Conservation (phyloP, 208 protist species). For the Leishmania mexicana region DNA sequence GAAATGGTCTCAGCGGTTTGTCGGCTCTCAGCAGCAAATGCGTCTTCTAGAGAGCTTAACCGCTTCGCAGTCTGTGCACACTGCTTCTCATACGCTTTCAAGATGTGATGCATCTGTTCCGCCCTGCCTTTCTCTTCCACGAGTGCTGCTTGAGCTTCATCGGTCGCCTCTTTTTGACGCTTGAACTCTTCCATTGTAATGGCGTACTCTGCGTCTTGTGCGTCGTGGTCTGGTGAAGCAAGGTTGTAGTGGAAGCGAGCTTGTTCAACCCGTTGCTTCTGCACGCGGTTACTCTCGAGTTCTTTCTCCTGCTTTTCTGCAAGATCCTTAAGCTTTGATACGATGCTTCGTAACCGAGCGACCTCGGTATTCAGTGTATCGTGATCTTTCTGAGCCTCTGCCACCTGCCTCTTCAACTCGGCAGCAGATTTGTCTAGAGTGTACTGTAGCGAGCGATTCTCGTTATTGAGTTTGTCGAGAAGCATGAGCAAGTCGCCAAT, state of each 20-base stretch:
- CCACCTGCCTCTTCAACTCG: conserved; percentile 49
- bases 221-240: background rate
- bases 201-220: conserved; percentile 16
- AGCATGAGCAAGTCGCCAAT: conserved; percentile 61
- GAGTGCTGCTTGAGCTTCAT: conserved; percentile 26
- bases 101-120: conserved; percentile 16
- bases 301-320: conserved; percentile 44
- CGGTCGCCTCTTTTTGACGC: conserved; percentile 1
- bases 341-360: conserved; percentile 41
- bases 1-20: background rate
- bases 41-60: conserved; percentile 21
- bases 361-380: conserved; percentile 40
- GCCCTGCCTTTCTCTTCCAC: conserved; percentile 25
- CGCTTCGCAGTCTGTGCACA: conserved; percentile 8
- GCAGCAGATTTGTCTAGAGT: conserved; percentile 46
- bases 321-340: conserved; percentile 51
- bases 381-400: conserved; percentile 47
- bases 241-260: conserved; percentile 37
- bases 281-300: conserved; percentile 32
- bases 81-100: conserved; percentile 24
- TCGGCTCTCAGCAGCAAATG: conserved; percentile 8
- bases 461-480: conserved; percentile 51
- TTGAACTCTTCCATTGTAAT: conserved; percentile 32
- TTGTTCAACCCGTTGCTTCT: conserved; percentile 33
- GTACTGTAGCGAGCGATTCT: conserved; percentile 60